These are phyloP conservation scores for Stellera chamaejasme DNA, from an alignment of 345 rosid species.

Conservation along the genomic window DNA sequence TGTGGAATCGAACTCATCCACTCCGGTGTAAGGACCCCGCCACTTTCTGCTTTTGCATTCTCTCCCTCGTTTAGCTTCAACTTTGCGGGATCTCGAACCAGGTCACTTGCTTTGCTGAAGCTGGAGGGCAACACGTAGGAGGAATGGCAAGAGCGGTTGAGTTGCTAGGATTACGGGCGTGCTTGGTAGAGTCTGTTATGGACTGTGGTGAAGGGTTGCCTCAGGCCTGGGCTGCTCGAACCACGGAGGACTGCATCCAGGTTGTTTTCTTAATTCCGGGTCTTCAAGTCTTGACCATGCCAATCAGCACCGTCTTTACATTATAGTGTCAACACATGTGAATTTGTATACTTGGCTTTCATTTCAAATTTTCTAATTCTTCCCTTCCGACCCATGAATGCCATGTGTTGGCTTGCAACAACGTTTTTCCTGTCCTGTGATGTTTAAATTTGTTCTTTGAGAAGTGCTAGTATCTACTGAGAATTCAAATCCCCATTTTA, in stretches of 20 bases:
- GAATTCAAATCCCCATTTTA: not conserved
- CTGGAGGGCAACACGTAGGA: constrained; percentile 61
- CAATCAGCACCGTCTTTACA: no score
- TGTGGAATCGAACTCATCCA: constrained; percentile 65
- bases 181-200: constrained; percentile 51
- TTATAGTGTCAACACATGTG: not conserved
- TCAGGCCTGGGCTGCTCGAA: constrained; percentile 44
- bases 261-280: constrained; percentile 16
- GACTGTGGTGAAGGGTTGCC: constrained; percentile 68
- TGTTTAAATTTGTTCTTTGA: no score
- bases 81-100: constrained; percentile 10
- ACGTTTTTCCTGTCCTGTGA: no score
- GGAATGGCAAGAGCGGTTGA: constrained; percentile 65
- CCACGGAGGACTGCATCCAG: constrained; percentile 52
- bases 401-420: no score
- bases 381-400: no score
- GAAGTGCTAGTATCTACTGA: no score
- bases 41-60: not conserved
- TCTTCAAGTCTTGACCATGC: no score
- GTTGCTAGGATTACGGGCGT: constrained; percentile 57
- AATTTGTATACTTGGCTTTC: not conserved
- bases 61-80: not conserved
- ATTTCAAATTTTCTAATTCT: not conserved
- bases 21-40: constrained; percentile 39
- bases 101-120: constrained; percentile 80